phyloP scores from a whole-genome alignment of 176 grass and related monocot genomes.

The Avena eriantha region DNA sequence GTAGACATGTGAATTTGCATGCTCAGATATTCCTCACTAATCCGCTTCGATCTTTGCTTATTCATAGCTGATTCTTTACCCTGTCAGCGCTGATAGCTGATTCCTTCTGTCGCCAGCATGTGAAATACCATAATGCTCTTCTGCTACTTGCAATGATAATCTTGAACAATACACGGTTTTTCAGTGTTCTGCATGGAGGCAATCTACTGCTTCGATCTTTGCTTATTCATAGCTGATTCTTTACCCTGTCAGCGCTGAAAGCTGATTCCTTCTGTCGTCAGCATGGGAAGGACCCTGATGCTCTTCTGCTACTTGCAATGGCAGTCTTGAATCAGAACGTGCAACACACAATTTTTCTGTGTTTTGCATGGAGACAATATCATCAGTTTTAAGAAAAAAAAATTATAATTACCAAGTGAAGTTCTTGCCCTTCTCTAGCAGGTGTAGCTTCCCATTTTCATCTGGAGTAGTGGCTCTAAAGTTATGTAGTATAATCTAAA shows the following conservation, averaged over 20 bases:
- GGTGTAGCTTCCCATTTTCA: not conserved
- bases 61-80: conserved; percentile 7
- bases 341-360: conserved; percentile 14
- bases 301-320: not conserved
- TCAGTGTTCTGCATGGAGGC: conserved; percentile 23
- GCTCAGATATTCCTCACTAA: conserved; percentile 34
- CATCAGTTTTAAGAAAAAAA: not conserved
- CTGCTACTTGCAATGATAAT: not conserved
- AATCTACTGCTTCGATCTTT: conserved; percentile 22
- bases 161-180: conserved; percentile 10
- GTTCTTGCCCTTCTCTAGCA: not conserved
- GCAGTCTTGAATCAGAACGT: conserved; percentile 22
- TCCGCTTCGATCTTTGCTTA: conserved; percentile 35
- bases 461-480: not conserved
- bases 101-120: not conserved
- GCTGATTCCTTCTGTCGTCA: not conserved
- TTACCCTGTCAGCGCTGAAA: not conserved
- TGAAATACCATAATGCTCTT: not conserved
- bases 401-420: not conserved
- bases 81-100: not conserved
- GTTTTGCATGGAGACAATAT: not conserved
- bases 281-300: not conserved
- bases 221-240: conserved; percentile 19
- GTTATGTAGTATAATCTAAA: not conserved
- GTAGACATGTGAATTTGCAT: conserved; percentile 34